These are phyloP conservation scores for Ophiostoma novo-ulmi DNA, from an alignment of 2,329 filamentous ascomycete genomes.

Conservation along the genomic window DNA sequence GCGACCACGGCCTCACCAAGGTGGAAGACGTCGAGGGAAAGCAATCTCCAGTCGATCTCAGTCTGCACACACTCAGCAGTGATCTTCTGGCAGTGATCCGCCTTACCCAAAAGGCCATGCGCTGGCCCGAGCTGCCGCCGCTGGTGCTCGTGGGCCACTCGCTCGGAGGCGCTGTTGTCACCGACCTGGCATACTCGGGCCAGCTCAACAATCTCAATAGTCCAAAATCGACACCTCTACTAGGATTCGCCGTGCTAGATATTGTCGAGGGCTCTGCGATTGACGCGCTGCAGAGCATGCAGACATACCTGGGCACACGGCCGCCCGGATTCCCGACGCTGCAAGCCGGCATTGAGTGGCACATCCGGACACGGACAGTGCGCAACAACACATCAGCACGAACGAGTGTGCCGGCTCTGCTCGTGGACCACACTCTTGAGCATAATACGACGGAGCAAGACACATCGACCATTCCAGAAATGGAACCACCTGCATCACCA, in stretches of 20 bases:
- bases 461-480: neutral
- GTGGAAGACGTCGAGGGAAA: conserved; percentile 24
- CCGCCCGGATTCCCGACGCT: conserved; percentile 73
- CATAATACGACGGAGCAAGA: conserved; percentile 38
- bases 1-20: conserved; percentile 71
- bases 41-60: conserved; percentile 55
- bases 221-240: conserved; percentile 38
- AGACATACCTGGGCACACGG: conserved; percentile 77
- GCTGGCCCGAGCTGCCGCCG: conserved; percentile 68
- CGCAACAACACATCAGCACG: conserved; percentile 78
- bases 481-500: neutral
- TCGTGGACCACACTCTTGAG: conserved; percentile 53
- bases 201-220: conserved; percentile 39
- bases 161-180: conserved; percentile 85
- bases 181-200: conserved; percentile 67
- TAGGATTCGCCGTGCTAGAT: conserved; percentile 82
- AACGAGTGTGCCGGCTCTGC: conserved; percentile 76
- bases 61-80: conserved; percentile 63
- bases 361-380: conserved; percentile 80
- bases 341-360: conserved; percentile 84
- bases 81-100: conserved; percentile 69
- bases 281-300: conserved; percentile 91
- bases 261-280: conserved; percentile 95
- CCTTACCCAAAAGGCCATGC: conserved; percentile 61
- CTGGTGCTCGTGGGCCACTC: conserved; percentile 85